Percentiles rank a stretch among this genome's conserved stretches.
These are phyloP conservation scores for Exutisphaerella laricina DNA, from an alignment of 2,329 filamentous ascomycete species.

Conservation along the genomic window DNA sequence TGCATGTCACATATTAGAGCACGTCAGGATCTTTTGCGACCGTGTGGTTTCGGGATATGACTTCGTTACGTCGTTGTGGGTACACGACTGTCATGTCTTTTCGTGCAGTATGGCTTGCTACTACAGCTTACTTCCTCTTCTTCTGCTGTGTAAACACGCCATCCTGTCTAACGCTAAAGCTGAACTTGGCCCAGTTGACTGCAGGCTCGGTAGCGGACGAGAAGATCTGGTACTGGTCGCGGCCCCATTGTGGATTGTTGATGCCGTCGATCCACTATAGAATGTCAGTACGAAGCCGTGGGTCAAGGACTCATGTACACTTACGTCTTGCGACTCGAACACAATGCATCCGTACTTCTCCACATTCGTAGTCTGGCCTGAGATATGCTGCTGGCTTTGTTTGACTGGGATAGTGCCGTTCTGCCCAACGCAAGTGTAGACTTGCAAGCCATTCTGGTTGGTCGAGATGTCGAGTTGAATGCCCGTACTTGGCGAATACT, in stretches of 20 bases:
- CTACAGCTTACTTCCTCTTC: no score
- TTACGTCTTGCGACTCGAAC: constrained; percentile 54
- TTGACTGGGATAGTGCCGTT: constrained; percentile 31
- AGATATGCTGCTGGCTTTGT: constrained; percentile 28
- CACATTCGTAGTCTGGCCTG: constrained; percentile 20
- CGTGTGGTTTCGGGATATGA: no score
- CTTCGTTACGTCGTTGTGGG: no score
- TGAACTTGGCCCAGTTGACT: constrained; percentile 23
- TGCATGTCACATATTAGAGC: no score
- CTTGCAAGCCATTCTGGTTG: constrained; percentile 30
- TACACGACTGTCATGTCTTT: no score
- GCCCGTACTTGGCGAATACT: constrained; percentile 25
- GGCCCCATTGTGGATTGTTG: constrained; percentile 87
- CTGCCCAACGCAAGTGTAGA: constrained; percentile 31
- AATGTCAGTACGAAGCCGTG: constrained; percentile 51
- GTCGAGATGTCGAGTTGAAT: constrained; percentile 28
- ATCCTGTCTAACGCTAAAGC: constrained; percentile 12
- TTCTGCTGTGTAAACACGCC: background rate
- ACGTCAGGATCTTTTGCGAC: no score
- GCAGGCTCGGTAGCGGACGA: constrained; percentile 34
- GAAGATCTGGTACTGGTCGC: constrained; percentile 50
- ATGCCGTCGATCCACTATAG: constrained; percentile 75
- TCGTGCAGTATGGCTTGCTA: no score
- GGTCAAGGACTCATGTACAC: constrained; percentile 30
- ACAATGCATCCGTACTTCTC: constrained; percentile 61